Base-by-base conservation (phyloP, 164 flowering plant species). In the Nelumbo lutea region DNA sequence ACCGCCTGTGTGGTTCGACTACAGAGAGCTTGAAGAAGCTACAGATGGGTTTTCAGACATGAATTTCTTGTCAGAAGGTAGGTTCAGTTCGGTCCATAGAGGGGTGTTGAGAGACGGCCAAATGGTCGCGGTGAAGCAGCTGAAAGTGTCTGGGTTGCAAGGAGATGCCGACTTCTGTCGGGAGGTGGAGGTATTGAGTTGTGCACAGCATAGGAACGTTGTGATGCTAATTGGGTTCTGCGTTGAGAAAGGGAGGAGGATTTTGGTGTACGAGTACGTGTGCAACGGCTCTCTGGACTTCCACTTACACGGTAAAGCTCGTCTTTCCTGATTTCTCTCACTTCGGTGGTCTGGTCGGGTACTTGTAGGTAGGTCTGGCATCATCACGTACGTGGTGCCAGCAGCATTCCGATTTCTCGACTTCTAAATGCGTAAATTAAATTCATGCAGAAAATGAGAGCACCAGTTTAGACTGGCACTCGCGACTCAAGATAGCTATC, bases 191-290 rank as follows among this genome's bases (percentile, higher is more conserved):
- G 83, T 91, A 0, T 72, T 94, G 77, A 92, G 96, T 81, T 94
- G 98, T 78, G 97, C 97, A 5, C 98, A 94, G 66, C 98, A 91
- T 71, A 83, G 90, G 68, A 91, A 94, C 81, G 93, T 94, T 66
- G 98, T 91, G 63, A 75, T 91, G 89, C 75, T 94, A 15, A 87
- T 91, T 78, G 98, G 98, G 2, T 91, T 84, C 73, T 94, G 97
- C 66, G 72, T 84, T 58, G 89, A 94, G 51, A 83, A 73, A 40
- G 75, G 75, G 42, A 86, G 61, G 72, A 87, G 97, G 79, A 68
- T 90, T 9, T 68, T 94, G 77, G 93, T 91, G 53, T 91, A 91
- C 73, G 97, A 94, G 79, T 94, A 85, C 71, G 83, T 91, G 39
- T 94, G 98, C 90, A 94, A 94, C 74, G 80, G 88, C 48, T 94